Conservation (phyloP, 805 yeast genomes). For the Myxozyma mucilagina region DNA sequence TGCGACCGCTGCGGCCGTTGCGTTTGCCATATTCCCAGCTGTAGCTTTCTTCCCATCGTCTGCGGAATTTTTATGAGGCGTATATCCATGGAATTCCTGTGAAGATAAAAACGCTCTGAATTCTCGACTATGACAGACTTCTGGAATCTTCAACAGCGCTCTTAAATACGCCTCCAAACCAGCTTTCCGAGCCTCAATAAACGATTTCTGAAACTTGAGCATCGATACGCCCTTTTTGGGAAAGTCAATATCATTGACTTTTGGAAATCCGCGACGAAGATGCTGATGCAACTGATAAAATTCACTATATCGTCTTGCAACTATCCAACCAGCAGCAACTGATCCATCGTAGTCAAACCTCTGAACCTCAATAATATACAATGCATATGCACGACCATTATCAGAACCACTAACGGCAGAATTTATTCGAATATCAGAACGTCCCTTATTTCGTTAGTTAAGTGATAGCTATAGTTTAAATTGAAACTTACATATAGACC, state of each 20-base stretch:
- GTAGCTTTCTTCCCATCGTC: neutral
- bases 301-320: slow-evolving; percentile 86
- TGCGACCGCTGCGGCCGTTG: slow-evolving; percentile 17
- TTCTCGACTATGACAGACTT: slow-evolving; percentile 69
- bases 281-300: slow-evolving; percentile 71
- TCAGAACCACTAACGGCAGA: slow-evolving; percentile 52
- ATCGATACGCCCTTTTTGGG: slow-evolving; percentile 56
- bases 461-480: neutral
- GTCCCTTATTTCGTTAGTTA: slow-evolving; percentile 18
- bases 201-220: slow-evolving; percentile 65
- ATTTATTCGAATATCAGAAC: slow-evolving; percentile 41
- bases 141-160: slow-evolving; percentile 57
- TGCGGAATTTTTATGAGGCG: neutral
- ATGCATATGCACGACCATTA: slow-evolving; percentile 59
- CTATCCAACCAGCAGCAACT: slow-evolving; percentile 77
- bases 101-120: slow-evolving; percentile 78
- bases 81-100: slow-evolving; percentile 22
- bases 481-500: slow-evolving; percentile 65
- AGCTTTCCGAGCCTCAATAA: slow-evolving; percentile 63
- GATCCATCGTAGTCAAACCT: slow-evolving; percentile 48
- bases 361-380: slow-evolving; percentile 77
- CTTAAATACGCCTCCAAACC: slow-evolving; percentile 65
- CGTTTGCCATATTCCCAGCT: slow-evolving; percentile 6
- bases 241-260: slow-evolving; percentile 51
- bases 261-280: slow-evolving; percentile 54